Base-by-base conservation (phyloP, 257 asterid genomes). In the Rhazya stricta region DNA sequence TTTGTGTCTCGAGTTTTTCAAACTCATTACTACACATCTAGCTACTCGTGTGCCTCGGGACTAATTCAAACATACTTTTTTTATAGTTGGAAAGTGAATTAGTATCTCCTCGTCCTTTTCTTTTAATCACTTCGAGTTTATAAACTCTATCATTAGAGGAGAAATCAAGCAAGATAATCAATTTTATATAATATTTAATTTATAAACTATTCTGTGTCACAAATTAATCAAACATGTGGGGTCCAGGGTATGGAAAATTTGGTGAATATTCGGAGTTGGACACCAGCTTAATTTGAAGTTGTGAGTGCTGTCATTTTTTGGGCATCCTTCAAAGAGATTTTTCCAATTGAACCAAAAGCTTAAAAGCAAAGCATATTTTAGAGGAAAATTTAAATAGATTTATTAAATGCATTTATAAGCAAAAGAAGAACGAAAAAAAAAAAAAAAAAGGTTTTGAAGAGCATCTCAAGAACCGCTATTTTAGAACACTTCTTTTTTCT, bases 211-310 rank as follows among this genome's bases (percentile, higher is more conserved):
- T n/a, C n/a, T n/a, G n/a, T 57, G 3, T 8, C 3, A 15, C 7
- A 61, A 51, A 51, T 51, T 18, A 68, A 68, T 42, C 34, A 9
- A 25, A 68, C 19, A 19, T 41, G 34, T 67, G 72, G 53, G 54
- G 11, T 15, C 0, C 29, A 12, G 29, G 36, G n/a, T 23, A 53
- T 3, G 53, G 37, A n/a, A n/a, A n/a, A n/a, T 54, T 72, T 34
- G 51, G 67, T 54, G 67, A 53, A 65, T 46, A 50, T 11, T 37
- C 32, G 48, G 60, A 71, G 63, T 71, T 71, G 74, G 74, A 32
- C 63, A 32, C 43, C 43, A 27, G 53, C 25, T 3, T 1, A n/a
- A 73, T 58, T 73, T 73, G 51, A 56, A 72, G 27, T 54, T 50
- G 30, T 15, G 18, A 37, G 39, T 18, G 1, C 53, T 15, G 5